Percentiles rank a stretch among this genome's conserved stretches.
phyloP scores from a whole-genome alignment of 139 green algal genomes.

The Nannochloris sp. region DNA sequence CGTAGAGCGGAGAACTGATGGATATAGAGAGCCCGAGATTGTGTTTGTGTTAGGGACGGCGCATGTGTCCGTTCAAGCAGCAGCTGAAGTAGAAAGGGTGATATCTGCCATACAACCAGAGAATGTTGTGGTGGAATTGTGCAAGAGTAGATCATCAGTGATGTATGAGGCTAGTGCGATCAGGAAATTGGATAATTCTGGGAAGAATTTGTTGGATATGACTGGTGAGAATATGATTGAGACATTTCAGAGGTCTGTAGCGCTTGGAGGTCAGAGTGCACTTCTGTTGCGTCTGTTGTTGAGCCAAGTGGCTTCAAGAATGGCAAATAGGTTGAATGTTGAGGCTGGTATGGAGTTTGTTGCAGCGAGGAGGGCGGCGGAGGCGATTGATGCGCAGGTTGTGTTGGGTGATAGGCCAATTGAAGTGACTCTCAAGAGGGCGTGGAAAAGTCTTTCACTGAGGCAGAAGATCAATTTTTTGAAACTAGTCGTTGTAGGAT shows the following conservation, averaged over 20 bases:
- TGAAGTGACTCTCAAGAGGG: conserved; percentile 67
- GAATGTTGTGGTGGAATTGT: conserved; percentile 70
- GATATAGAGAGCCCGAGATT: conserved; percentile 60
- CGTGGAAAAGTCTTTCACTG: conserved; percentile 49
- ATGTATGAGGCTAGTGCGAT: conserved; percentile 18
- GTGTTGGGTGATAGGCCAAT: conserved; percentile 78
- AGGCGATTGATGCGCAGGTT: conserved; percentile 45
- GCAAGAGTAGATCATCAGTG: conserved; percentile 40
- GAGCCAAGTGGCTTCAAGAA: conserved; percentile 2
- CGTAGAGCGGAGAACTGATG: conserved; percentile 52
- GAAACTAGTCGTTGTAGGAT: neutral
- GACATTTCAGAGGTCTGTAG: conserved; percentile 33
- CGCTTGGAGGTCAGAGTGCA: conserved; percentile 46
- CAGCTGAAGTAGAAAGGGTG: conserved; percentile 45
- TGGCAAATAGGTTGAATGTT: conserved; percentile 26
- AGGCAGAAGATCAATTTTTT: conserved; percentile 22
- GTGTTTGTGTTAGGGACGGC: conserved; percentile 67
- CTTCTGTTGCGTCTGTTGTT: conserved; percentile 61
- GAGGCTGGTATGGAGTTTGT: conserved; percentile 49
- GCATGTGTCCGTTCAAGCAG: conserved; percentile 47
- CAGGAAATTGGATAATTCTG: neutral
- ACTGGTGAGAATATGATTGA: conserved; percentile 31
- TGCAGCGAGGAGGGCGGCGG: conserved; percentile 41
- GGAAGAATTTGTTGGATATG: conserved; percentile 35
- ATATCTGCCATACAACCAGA: conserved; percentile 43